Base-by-base conservation (phyloP, 2,329 filamentous ascomycete genomes). In the Xylariaceae sp. region DNA sequence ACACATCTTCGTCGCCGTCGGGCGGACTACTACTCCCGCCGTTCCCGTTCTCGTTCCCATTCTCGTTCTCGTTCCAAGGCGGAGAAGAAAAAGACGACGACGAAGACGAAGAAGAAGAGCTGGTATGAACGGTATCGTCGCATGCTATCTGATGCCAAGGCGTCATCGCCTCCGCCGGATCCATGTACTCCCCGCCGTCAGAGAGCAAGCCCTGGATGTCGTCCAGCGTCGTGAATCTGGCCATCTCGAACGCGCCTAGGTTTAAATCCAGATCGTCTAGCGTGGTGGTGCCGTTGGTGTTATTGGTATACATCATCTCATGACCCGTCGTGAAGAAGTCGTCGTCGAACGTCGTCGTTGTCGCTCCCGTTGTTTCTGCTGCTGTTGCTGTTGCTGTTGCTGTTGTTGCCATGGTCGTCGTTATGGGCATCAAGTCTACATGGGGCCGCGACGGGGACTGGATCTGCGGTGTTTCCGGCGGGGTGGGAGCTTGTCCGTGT, bases 111-210 rank as follows among this genome's bases (percentile, higher is more conserved):
- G 19, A 19, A 19, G 19, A 19, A 19, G 19, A 19, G 19, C 19
- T 19, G 19, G 19, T 19, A 19, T 19, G 19, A 19, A 19, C 51
- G 11, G 47, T 50, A 4, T 58, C 55, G 4, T 19, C 19, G 19
- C 19, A 19, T 19, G 19, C 54, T 35, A 50, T 43, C 31, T 60
- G 58, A 1, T 60, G 53, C 58, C 58, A 60, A 40, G 53, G 49
- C n/a, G 47, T 49, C 53, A 58, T 59, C 27, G 51, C 47, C 30
- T 59, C 56, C 3, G 53, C 53, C 29, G 56, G 58, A 39, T 56
- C 58, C 54, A 58, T 58, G 35, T 56, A 60, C 27, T 60, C 58
- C 40, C 53, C 58, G 43, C 53, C 39, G 37, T 60, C 58, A 4
- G 58, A 39, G 29, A 58, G 47, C 30, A 60, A 12, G 8, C 51